Base-by-base conservation (phyloP, 176 grass and related monocot genomes). In the Urochloa ruziziensis region DNA sequence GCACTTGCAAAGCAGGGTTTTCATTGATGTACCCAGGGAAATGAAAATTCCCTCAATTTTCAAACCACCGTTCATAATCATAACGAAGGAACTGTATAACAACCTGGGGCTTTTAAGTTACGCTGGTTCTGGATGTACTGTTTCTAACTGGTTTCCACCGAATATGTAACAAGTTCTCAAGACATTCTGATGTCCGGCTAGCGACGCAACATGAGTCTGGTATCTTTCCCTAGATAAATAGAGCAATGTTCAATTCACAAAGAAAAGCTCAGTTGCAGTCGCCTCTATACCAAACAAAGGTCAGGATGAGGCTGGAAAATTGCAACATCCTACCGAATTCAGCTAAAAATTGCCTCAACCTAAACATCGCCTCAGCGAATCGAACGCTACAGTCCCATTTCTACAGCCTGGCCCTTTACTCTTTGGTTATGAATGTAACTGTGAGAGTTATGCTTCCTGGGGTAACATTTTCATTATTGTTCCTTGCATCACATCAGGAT, bases 271-370 rank as follows among this genome's bases (percentile, higher is more conserved):
- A 6, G 49, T 7, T 80, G 40, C 68, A 80, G 39, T 67, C 40
- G 79, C 73, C 43, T 81, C 84, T 78, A 86, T 78, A 86, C 46
- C 67, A 46, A 49, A 28, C 73, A 79, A 58, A 53, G 82, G 40
- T 18, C 39, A 40, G 66, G 73, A 66, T 29, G 78, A 73, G 84
- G 66, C 21, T 49, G 12, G 18, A 83, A 82, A 43, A 33, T 74
- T 49, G 59, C 80, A 79, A 78, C 74, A 65, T 83, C 84, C 74
- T 51, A 67, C 49, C 17, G 6, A 47, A 65, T 25, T 47, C 63
- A 35, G 74, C 39, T 78, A 35, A 80, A 60, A 84, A 72, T 66
- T 54, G 30, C 32, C 80, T 52, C 58, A 19, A 68, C 6, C 59
- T 82, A 74, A 29, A 9, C 13, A 17, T 2, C 60, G 59, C 47